Conservation (phyloP, 129 eudicot genomes). For the sunflower (Helianthus annuus) region DNA sequence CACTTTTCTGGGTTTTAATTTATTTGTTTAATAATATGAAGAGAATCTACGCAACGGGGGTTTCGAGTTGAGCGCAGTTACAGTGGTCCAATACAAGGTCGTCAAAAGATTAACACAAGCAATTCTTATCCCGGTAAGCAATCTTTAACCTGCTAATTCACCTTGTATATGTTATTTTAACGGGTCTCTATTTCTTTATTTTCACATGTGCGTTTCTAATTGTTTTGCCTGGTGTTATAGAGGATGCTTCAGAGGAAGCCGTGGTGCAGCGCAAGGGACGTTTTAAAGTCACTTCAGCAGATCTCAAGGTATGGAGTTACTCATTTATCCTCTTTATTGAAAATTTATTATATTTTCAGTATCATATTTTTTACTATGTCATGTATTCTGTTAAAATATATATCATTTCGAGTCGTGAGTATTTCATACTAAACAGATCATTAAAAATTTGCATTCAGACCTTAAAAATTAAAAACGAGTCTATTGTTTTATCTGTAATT, state of each 20-base stretch:
- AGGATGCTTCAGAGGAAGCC: constrained; percentile 77
- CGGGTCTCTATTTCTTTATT: neutral
- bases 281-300: constrained; percentile 88
- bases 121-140: constrained; percentile 54
- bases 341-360: too few species aligned
- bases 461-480: too few species aligned
- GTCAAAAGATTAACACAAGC: constrained; percentile 49
- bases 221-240: constrained; percentile 44
- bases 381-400: too few species aligned
- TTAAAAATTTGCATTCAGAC: too few species aligned
- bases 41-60: constrained; percentile 57
- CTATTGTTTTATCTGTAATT: constrained; percentile 10
- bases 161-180: constrained; percentile 16
- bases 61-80: constrained; percentile 55
- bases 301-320: constrained; percentile 32
- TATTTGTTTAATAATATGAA: constrained; percentile 28
- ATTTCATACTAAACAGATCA: too few species aligned
- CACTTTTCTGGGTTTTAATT: constrained; percentile 12
- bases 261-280: constrained; percentile 84
- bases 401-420: too few species aligned
- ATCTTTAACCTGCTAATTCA: constrained; percentile 9
- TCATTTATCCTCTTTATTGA: too few species aligned
- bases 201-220: constrained; percentile 4
- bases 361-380: too few species aligned
- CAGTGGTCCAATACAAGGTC: constrained; percentile 85